Evolutionary conservation across 495 filamentous ascomycete genomes (phyloP), one percentile per base, ranked within the genome.

Genomic region (Glarea lozoyensis): DNA sequence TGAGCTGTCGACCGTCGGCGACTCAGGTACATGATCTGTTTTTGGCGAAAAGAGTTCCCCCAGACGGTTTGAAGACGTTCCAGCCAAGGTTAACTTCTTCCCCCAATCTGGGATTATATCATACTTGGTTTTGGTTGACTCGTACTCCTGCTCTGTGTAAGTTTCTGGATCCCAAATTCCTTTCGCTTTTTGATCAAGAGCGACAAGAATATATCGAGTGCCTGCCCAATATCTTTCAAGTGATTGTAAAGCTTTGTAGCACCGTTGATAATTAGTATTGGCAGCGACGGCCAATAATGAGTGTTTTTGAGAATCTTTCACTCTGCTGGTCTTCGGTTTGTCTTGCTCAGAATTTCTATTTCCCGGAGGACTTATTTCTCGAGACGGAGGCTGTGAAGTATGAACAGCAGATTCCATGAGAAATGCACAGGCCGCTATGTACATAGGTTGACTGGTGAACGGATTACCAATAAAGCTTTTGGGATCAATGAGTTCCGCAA

Each of bases 361-460:
- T 6, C 57, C 50, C 1, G 63, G 55, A 15, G 70, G 70, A 4
- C 66, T 69, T n/a, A 49, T 36, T 25, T 67, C 67, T 42, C 72
- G 65, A 4, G 79, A 80, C 9, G 73, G 58, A 1, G 74, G 69
- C 16, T 74, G 66, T 12, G 76, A 60, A 30, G 66, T 76, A 36
- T 79, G 69, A n/a, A 64, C 51, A 2, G 60, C 76, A 12, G 82
- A 82, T 52, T 93, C 86, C 69, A 86, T 82, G 12, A 93, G 39
- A 50, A 93, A 93, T 4, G 85, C 85, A 54, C 85, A 89, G 5
- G 84, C 86, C 2, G 85, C 86, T 52, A 93, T 88, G 55, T 89
- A 93, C 55, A 93, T 88, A 10, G 86, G 86, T 60, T 93, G 86
- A 21, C 81, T 87, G 2, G 83, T 93, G 43, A 93, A 93, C 1